These are phyloP conservation scores for Raphanus hybrid DNA, from an alignment of 441 rosid genomes.

Conservation along the genomic window DNA sequence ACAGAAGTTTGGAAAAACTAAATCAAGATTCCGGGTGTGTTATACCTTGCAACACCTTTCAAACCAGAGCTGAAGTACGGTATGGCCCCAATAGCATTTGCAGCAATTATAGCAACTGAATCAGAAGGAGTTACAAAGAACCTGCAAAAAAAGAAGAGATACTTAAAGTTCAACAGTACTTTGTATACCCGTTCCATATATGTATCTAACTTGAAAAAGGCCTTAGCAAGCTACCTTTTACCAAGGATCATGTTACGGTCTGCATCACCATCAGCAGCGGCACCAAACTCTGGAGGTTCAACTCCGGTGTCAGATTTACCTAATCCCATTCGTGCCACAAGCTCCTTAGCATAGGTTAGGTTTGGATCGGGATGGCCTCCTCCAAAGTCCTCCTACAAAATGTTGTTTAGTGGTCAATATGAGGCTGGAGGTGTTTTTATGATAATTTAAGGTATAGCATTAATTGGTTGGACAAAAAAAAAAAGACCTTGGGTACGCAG, in stretches of 20 bases:
- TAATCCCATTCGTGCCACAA: conserved; percentile 96
- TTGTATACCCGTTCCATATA: conserved; percentile 4
- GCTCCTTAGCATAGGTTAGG: conserved; percentile 95
- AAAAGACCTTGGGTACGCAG: conserved; percentile 90
- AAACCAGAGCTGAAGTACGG: conserved; percentile 93
- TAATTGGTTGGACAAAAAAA: conserved; percentile 5
- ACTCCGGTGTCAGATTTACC: conserved; percentile 63
- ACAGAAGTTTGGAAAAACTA: too few species aligned
- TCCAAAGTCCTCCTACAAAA: conserved; percentile 92
- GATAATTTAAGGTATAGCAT: background rate
- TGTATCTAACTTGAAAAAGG: background rate
- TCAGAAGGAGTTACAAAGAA: conserved; percentile 98
- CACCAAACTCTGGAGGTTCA: conserved; percentile 92
- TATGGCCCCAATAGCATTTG: conserved; percentile 86
- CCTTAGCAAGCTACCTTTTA: conserved; percentile 62
- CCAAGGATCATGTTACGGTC: conserved; percentile 99
- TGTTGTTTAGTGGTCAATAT: conserved; percentile 4
- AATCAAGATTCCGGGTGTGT: too few species aligned
- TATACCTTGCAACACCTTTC: conserved; percentile 98
- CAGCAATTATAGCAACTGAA: conserved; percentile 97
- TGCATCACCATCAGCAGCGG: conserved; percentile 99
- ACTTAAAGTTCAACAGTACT: conserved; percentile 22
- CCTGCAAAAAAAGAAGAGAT: conserved; percentile 45
- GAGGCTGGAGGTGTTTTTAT: conserved; percentile 18
- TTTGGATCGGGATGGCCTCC: conserved; percentile 99